Conservation (phyloP, 139 green algal species). For the Chlamydomonas incerta region DNA sequence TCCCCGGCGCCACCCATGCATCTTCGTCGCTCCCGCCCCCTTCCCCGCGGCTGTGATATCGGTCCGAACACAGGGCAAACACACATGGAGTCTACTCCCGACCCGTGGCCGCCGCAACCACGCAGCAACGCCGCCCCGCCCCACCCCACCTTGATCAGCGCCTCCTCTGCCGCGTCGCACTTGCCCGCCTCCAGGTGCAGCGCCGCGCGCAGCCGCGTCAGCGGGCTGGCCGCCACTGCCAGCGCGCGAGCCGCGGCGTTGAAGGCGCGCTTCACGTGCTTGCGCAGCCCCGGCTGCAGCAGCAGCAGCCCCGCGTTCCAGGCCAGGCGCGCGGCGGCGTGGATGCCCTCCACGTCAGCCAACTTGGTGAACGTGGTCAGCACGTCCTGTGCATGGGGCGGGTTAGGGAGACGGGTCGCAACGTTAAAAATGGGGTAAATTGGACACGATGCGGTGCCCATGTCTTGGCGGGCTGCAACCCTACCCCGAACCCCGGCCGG, state of each 20-base stretch:
- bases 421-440: no score
- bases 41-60: no score
- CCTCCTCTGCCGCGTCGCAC: conserved; percentile 66
- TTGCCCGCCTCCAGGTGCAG: conserved; percentile 76
- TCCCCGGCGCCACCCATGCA: no score
- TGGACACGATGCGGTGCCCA: no score
- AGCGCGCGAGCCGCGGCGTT: conserved; percentile 66
- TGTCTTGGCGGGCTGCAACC: no score
- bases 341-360: conserved; percentile 64
- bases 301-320: conserved; percentile 76
- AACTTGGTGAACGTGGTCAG: conserved; percentile 63
- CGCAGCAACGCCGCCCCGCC: no score
- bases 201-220: conserved; percentile 57
- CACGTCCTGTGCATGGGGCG: conserved; percentile 31
- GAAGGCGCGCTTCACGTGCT: conserved; percentile 61
- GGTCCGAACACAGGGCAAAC: no score
- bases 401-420: neutral
- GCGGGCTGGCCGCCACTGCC: conserved; percentile 57
- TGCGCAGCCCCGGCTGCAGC: conserved; percentile 59
- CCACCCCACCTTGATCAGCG: conserved; percentile 62
- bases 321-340: conserved; percentile 63
- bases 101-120: no score
- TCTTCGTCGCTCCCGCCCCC: no score
- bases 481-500: no score
- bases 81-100: no score